A percentile compares a stretch with the other conserved stretches of the same genome.
phyloP scores from a whole-genome alignment of 2,329 filamentous ascomycete genomes.

The Hymenoscyphus occultus region DNA sequence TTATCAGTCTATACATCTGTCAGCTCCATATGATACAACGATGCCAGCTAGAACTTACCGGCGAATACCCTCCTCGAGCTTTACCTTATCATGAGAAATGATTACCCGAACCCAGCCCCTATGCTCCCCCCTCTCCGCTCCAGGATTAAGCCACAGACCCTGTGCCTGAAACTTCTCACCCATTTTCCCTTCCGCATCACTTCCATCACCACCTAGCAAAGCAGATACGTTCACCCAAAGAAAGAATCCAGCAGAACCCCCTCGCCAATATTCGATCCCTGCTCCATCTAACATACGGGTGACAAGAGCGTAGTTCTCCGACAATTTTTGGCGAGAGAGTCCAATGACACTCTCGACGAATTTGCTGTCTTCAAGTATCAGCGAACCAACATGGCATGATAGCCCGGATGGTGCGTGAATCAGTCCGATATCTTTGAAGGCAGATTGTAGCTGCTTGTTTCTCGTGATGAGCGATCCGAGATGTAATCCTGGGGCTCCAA shows the following conservation, averaged over 20 bases:
- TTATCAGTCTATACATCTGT: too few species aligned
- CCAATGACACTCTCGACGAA: constrained; percentile 42
- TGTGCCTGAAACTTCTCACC: constrained; percentile 40
- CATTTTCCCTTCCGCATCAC: constrained; percentile 13
- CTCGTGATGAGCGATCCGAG: neutral
- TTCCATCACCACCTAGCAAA: constrained; percentile 35
- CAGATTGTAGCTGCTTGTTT: neutral
- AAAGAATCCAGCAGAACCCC: constrained; percentile 56
- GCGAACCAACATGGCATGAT: constrained; percentile 27
- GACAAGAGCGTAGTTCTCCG: constrained; percentile 41
- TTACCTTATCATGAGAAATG: constrained; percentile 34
- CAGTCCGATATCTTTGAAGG: too few species aligned
- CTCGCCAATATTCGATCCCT: constrained; percentile 43
- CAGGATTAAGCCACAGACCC: constrained; percentile 50
- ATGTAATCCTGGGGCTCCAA: constrained; percentile 27
- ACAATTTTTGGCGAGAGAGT: constrained; percentile 35
- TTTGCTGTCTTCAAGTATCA: constrained; percentile 37
- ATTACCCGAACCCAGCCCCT: constrained; percentile 55
- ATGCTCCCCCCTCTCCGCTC: constrained; percentile 40
- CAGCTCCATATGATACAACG: too few species aligned
- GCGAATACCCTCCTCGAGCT: constrained; percentile 9
- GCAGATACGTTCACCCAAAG: constrained; percentile 51
- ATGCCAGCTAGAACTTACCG: too few species aligned
- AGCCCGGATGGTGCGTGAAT: constrained; percentile 8
- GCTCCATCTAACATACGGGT: constrained; percentile 39